Evolutionary conservation across 2,329 filamentous ascomycete genomes (phyloP).

Genomic region (Sporothrix euskadiensis): DNA sequence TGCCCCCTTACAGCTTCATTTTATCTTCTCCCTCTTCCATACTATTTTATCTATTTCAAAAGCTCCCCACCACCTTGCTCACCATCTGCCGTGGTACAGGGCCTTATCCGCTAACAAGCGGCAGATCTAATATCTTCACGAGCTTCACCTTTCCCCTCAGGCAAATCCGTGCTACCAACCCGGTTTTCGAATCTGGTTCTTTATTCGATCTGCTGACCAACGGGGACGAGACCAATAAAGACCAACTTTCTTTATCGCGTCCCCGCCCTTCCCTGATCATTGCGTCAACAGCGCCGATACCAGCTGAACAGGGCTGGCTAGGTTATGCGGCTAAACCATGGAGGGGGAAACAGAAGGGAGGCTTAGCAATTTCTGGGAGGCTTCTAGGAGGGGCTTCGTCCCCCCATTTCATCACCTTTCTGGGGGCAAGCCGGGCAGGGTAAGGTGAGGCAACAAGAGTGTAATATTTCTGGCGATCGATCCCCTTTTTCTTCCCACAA

Average conservation of each 20-base stretch:
- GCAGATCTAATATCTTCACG: not conserved
- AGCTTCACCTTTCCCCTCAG: not conserved
- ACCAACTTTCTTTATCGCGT: not conserved
- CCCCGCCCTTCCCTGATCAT: not conserved
- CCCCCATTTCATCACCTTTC: not conserved
- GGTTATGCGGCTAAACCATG: conserved; percentile 23
- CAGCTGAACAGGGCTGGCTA: conserved; percentile 15
- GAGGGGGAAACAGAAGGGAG: conserved; percentile 5
- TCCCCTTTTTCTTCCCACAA: not conserved
- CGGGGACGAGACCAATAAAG: not conserved
- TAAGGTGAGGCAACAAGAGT: not conserved
- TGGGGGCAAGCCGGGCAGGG: not conserved
- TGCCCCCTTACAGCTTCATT: not conserved
- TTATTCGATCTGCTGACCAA: not conserved
- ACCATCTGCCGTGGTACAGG: not conserved
- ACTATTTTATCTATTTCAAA: not conserved
- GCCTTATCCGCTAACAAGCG: not conserved
- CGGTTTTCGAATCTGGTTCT: not conserved
- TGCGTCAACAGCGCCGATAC: not conserved
- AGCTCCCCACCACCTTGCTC: not conserved
- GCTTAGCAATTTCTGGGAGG: not conserved
- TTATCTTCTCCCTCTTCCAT: not conserved
- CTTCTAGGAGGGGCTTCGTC: not conserved
- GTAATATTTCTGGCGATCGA: not conserved
- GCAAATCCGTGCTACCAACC: not conserved